These are phyloP conservation scores for Populus hybrid DNA, from an alignment of 441 rosid species.

Conservation along the genomic window DNA sequence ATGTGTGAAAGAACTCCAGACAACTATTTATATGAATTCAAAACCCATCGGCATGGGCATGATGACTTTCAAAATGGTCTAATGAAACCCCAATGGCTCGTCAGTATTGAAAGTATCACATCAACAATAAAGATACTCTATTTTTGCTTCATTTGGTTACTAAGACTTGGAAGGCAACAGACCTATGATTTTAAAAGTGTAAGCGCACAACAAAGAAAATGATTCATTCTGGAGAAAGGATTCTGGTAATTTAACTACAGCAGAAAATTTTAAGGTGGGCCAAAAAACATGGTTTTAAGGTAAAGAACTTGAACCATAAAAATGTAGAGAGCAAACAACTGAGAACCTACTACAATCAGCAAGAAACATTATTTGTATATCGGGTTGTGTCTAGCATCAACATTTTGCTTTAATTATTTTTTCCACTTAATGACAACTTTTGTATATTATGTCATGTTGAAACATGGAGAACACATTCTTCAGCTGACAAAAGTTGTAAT, in stretches of 20 bases:
- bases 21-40: constrained; percentile 62
- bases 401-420: constrained; percentile 1
- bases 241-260: constrained; percentile 3
- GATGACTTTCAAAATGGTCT: constrained; percentile 56
- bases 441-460: background rate
- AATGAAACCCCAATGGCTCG: constrained; percentile 14
- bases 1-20: constrained; percentile 78
- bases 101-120: constrained; percentile 16
- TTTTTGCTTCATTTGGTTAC: constrained; percentile 19
- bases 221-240: constrained; percentile 7
- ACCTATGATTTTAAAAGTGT: constrained; percentile 5
- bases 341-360: constrained; percentile 8
- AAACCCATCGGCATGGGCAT: constrained; percentile 61
- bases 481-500: background rate
- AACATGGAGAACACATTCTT: background rate
- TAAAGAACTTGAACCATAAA: constrained; percentile 12
- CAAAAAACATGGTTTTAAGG: constrained; percentile 4
- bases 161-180: constrained; percentile 15
- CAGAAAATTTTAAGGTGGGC: constrained; percentile 6
- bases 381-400: constrained; percentile 19
- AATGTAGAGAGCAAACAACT: background rate
- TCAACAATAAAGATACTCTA: constrained; percentile 25
- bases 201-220: constrained; percentile 2
- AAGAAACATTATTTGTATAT: constrained; percentile 6
- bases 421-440: background rate